phyloP scores from a whole-genome alignment of 352 stramenopile species.

The Phytophthora chlamydospora region DNA sequence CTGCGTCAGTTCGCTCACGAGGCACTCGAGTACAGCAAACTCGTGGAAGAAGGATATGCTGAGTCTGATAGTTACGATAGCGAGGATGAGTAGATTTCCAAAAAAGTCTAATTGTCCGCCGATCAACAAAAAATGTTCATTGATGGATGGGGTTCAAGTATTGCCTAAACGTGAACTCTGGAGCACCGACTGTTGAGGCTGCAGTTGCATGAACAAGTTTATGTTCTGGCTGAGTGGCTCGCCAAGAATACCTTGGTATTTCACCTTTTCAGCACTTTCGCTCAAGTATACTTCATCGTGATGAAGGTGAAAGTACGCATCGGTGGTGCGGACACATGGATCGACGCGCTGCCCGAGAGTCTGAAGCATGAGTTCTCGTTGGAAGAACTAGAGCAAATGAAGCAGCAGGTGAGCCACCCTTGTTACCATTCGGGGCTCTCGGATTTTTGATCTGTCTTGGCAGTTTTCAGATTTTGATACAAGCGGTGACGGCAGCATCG shows the following conservation, averaged over 20 bases:
- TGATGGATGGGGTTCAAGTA: no score
- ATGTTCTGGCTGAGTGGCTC: no score
- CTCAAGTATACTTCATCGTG: not conserved
- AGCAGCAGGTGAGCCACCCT: constrained; percentile 49
- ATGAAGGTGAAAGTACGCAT: constrained; percentile 60
- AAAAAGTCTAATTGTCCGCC: not conserved
- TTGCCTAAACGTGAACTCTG: no score
- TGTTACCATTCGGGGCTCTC: not conserved
- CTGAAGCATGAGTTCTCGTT: constrained; percentile 70
- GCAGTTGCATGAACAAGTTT: not conserved
- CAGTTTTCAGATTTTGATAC: constrained; percentile 78
- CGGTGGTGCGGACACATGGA: constrained; percentile 48
- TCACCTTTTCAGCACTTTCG: not conserved
- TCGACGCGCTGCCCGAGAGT: constrained; percentile 52
- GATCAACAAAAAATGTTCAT: not conserved
- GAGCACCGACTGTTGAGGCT: no score
- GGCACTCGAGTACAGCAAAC: constrained; percentile 44
- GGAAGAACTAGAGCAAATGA: constrained; percentile 73
- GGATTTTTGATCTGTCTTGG: not conserved
- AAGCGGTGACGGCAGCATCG: constrained; percentile 69
- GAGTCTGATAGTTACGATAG: constrained; percentile 9
- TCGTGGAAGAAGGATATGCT: constrained; percentile 38
- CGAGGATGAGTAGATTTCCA: constrained; percentile 1
- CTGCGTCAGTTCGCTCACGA: constrained; percentile 67
- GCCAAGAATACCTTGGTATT: constrained; percentile 16